phyloP scores from a whole-genome alignment of 306 rosid species.

The Ormosia emarginata region DNA sequence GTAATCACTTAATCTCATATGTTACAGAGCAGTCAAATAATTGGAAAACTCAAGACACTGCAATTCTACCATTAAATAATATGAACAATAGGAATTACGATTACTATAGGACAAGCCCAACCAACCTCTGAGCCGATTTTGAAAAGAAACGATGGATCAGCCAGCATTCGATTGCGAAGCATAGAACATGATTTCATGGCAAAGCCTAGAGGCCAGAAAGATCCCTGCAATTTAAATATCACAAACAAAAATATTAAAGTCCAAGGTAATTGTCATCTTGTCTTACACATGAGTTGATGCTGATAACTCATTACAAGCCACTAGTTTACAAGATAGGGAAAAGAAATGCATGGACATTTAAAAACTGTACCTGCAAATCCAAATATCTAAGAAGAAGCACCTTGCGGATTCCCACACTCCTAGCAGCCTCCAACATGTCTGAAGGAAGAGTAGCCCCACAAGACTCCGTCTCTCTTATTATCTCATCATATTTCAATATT shows the following conservation, averaged over 20 bases:
- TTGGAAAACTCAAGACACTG: background rate
- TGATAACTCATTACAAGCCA: background rate
- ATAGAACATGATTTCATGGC: conserved; percentile 61
- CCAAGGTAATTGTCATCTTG: background rate
- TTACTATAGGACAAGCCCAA: conserved; percentile 29
- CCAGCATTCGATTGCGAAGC: conserved; percentile 86
- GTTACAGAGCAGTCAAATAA: background rate
- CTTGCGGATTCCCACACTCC: conserved; percentile 68
- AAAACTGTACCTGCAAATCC: conserved; percentile 61
- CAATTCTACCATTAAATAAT: background rate
- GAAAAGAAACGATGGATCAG: conserved; percentile 88
- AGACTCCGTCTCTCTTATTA: conserved; percentile 69
- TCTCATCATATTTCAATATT: conserved; percentile 65
- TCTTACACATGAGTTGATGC: background rate
- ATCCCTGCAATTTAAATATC: conserved; percentile 54
- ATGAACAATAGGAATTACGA: conserved; percentile 1
- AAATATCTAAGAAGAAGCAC: conserved; percentile 69
- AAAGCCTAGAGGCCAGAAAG: conserved; percentile 76
- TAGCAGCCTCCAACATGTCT: conserved; percentile 87
- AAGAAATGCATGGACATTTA: background rate
- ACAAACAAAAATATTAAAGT: conserved; percentile 4
- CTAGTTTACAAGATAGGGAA: background rate
- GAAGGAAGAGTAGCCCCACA: conserved; percentile 67
- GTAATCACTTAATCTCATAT: background rate
- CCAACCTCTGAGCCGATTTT: conserved; percentile 93